A percentile compares a stretch with the other conserved stretches of the same genome.
Conservation (phyloP, 441 rosid genomes). For the Bocquillonia castaneifolia region DNA sequence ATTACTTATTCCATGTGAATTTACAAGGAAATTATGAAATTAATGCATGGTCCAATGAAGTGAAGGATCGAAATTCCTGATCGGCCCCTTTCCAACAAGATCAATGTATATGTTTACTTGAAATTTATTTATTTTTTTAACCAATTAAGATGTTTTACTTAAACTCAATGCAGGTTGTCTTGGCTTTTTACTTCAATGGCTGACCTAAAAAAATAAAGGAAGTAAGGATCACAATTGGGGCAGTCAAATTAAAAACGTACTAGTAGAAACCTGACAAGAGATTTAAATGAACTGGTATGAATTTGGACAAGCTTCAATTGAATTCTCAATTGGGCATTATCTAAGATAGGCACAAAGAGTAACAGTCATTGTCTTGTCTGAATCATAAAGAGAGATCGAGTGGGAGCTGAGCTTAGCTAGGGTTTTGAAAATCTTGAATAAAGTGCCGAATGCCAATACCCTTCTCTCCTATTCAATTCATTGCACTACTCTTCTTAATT, state of each 20-base stretch:
- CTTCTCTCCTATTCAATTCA: not conserved
- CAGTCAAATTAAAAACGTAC: not conserved
- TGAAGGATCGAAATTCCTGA: too few relatives aligned
- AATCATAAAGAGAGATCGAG: not conserved
- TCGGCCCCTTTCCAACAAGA: too few relatives aligned
- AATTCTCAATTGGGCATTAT: not conserved
- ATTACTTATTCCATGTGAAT: too few relatives aligned
- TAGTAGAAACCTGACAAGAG: not conserved
- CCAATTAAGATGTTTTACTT: too few relatives aligned
- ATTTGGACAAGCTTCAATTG: not conserved
- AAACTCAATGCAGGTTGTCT: not conserved
- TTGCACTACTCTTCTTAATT: too few relatives aligned
- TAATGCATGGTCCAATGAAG: too few relatives aligned
- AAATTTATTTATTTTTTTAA: too few relatives aligned
- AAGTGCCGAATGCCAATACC: constrained; percentile 4
- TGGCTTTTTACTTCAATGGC: not conserved
- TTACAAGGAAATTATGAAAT: too few relatives aligned
- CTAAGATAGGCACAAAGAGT: not conserved
- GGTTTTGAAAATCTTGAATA: constrained; percentile 14
- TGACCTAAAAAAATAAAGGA: too few relatives aligned
- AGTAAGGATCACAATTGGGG: not conserved
- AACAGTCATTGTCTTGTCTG: not conserved
- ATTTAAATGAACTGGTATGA: not conserved
- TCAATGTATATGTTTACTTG: too few relatives aligned
- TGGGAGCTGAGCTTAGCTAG: not conserved